These are phyloP conservation scores for Botryotinia calthae DNA, from an alignment of 2,329 filamentous ascomycete genomes.

Conservation along the genomic window DNA sequence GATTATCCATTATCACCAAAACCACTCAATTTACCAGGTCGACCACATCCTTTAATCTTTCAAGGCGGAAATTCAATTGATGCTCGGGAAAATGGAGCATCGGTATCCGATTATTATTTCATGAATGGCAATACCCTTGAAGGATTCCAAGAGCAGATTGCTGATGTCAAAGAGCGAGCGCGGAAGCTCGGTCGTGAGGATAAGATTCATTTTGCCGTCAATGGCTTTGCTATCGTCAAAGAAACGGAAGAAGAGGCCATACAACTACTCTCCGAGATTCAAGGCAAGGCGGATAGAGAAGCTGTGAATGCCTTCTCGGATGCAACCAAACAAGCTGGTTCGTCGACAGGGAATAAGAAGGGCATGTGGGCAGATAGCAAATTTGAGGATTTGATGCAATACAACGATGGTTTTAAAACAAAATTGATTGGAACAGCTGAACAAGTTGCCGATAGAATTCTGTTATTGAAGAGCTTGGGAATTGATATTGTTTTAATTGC, in stretches of 20 bases:
- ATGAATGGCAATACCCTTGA: slow-evolving; percentile 57
- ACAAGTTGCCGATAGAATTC: slow-evolving; percentile 50
- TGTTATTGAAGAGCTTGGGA: slow-evolving; percentile 47
- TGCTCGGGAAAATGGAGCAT: slow-evolving; percentile 48
- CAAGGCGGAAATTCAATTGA: slow-evolving; percentile 53
- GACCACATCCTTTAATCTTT: slow-evolving; percentile 52
- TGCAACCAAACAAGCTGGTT: slow-evolving; percentile 50
- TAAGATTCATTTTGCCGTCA: slow-evolving; percentile 49
- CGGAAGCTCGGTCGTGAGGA: slow-evolving; percentile 45
- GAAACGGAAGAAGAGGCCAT: slow-evolving; percentile 51
- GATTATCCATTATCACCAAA: slow-evolving; percentile 51
- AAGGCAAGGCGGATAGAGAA: slow-evolving; percentile 51
- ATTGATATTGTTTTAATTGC: slow-evolving; percentile 47
- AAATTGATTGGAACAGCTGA: slow-evolving; percentile 52
- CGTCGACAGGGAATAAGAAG: slow-evolving; percentile 46
- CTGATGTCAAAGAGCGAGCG: slow-evolving; percentile 48
- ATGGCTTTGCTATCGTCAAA: slow-evolving; percentile 50
- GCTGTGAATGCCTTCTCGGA: slow-evolving; percentile 50
- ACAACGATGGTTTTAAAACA: slow-evolving; percentile 56
- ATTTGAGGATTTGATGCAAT: slow-evolving; percentile 53
- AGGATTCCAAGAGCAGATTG: slow-evolving; percentile 50
- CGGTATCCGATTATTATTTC: slow-evolving; percentile 52
- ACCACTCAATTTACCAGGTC: slow-evolving; percentile 45
- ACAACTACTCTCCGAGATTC: slow-evolving; percentile 49
- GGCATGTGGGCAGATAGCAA: slow-evolving; percentile 54